Base-by-base conservation (phyloP, 169 alveolate species). In the Cryptosporidium canis region DNA sequence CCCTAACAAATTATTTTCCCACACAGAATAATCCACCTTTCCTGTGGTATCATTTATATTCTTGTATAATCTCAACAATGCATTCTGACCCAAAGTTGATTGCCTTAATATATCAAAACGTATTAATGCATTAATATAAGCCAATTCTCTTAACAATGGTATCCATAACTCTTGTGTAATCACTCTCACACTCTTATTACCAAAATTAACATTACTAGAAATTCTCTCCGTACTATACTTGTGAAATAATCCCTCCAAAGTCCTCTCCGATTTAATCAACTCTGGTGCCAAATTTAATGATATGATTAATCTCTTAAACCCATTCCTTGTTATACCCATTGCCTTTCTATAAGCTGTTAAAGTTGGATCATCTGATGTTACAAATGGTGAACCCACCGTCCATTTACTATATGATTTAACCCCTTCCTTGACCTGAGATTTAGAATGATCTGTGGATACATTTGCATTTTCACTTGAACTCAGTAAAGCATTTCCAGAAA, bases 111-210 rank as follows among this genome's bases (percentile, higher is more conserved):
- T 35, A 61, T 77, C 87, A 77, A 58, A 77, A 16, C 87, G 65
- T 33, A 77, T 41, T 31, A 77, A 61, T 39, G 87, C 87, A 77
- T 77, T 77, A 29, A 77, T 77, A 77, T 77, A 77, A 9, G 87
- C 87, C 44, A 77, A 77, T 55, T 77, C 87, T 61, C 87, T 77
- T 55, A 77, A 63, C 24, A 77, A 61, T n/a, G 87, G 87, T 58
- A 77, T 58, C 87, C 87, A 77, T 41, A 77, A 43, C 43, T 77
- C 87, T 58, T 77, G 87, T 58, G 87, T 39, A 58, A 77, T 77
- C 39, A 77, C 72, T 58, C 87, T 77, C 21, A 77, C 87, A 24
- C 43, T 77, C 39, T 31, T 55, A 43, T 77, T 77, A 56, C 77
- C 65, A 77, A 27, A 43, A 43, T 58, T 39, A 7, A 77, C 16